Evolutionary conservation across 164 flowering plant genomes (phyloP).

Genomic region (Stephania japonica): DNA sequence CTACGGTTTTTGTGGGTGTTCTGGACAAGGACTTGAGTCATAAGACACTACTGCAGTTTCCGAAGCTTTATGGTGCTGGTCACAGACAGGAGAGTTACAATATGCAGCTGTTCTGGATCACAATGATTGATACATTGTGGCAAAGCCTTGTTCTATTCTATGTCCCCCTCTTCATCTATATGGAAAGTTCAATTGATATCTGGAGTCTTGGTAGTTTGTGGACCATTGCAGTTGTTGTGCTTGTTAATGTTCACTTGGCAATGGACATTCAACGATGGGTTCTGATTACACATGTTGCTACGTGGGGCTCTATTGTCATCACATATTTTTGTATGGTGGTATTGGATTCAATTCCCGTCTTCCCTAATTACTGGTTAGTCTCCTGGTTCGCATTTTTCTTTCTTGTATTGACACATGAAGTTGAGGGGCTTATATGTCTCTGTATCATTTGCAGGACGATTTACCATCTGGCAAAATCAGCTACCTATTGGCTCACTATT

Average conservation of each 20-base stretch:
- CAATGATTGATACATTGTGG: slow-evolving; percentile 92
- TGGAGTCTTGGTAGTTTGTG: slow-evolving; percentile 92
- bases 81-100: slow-evolving; percentile 86
- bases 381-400: background rate
- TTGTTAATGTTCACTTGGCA: slow-evolving; percentile 84
- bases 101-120: slow-evolving; percentile 70
- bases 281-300: slow-evolving; percentile 56
- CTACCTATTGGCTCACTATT: slow-evolving; percentile 72
- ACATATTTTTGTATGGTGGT: slow-evolving; percentile 69
- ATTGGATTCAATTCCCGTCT: slow-evolving; percentile 69
- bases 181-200: slow-evolving; percentile 65
- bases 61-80: slow-evolving; percentile 80
- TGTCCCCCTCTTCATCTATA: slow-evolving; percentile 50
- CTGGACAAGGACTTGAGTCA: slow-evolving; percentile 82
- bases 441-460: slow-evolving; percentile 60
- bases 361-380: slow-evolving; percentile 83
- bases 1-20: slow-evolving; percentile 83
- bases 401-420: background rate
- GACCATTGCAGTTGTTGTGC: slow-evolving; percentile 82
- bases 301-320: slow-evolving; percentile 82
- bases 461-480: slow-evolving; percentile 53
- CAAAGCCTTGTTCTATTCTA: slow-evolving; percentile 88
- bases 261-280: slow-evolving; percentile 87
- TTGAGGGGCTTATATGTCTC: background rate
- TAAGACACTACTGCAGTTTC: slow-evolving; percentile 60